Percentiles rank a stretch among this genome's conserved stretches.
These are phyloP conservation scores for Populus davidiana DNA, from an alignment of 345 rosid genomes.

Conservation along the genomic window DNA sequence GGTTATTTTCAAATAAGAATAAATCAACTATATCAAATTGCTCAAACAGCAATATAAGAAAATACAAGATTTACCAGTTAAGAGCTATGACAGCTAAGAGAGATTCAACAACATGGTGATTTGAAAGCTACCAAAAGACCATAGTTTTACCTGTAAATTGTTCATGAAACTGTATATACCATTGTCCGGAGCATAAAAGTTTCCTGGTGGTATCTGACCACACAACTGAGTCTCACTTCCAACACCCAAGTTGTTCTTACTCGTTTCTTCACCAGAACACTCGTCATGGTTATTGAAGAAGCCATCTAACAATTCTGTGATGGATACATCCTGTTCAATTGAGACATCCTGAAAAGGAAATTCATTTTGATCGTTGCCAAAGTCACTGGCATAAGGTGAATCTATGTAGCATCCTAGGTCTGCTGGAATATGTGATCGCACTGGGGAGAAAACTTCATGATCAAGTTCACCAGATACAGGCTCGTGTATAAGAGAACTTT, in stretches of 20 bases:
- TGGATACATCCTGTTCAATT: conserved; percentile 47
- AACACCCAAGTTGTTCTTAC: conserved; percentile 27
- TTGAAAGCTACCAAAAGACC: background rate
- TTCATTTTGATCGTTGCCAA: conserved; percentile 54
- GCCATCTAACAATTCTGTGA: conserved; percentile 51
- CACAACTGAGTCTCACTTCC: conserved; percentile 33
- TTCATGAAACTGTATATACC: conserved; percentile 8
- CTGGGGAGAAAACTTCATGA: conserved; percentile 47
- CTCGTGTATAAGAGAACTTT: conserved; percentile 21
- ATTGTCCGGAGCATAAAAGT: conserved; percentile 23
- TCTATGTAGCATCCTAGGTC: conserved; percentile 38
- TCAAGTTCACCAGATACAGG: conserved; percentile 32
- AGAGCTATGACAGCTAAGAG: background rate
- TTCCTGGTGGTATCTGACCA: conserved; percentile 22
- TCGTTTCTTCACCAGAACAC: conserved; percentile 40
- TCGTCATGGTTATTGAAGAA: conserved; percentile 44
- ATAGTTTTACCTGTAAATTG: conserved; percentile 42
- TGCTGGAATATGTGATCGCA: conserved; percentile 31
- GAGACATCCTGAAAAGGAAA: conserved; percentile 54
- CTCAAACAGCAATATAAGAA: background rate
- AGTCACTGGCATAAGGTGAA: conserved; percentile 64
- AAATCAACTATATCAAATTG: background rate
- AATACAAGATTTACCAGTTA: background rate
- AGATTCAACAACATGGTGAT: background rate
- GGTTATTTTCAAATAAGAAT: too few relatives aligned